A percentile compares a stretch with the other conserved stretches of the same genome.
Evolutionary conservation across 2,329 filamentous ascomycete species (phyloP).

Genomic region (Rhytidhysteron rufulum): DNA sequence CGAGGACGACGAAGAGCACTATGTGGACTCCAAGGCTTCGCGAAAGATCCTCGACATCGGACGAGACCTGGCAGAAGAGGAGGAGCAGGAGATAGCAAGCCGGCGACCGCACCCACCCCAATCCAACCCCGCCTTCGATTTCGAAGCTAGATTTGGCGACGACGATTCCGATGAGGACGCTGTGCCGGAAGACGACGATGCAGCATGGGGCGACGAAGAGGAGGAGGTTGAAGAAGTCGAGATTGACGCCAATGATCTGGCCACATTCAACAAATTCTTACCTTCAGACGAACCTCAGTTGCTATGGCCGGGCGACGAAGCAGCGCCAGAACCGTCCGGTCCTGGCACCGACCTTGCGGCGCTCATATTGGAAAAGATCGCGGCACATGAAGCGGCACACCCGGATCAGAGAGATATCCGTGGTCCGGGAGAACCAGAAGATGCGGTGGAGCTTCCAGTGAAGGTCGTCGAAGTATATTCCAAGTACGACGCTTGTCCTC

Average conservation of each 20-base stretch:
- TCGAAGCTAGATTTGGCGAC: conserved; percentile 69
- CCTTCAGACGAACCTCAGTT: conserved; percentile 71
- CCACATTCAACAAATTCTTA: conserved; percentile 87
- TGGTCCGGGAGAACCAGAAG: conserved; percentile 62
- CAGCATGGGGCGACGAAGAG: conserved; percentile 74
- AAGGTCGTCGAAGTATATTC: conserved; percentile 94
- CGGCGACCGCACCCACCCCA: conserved; percentile 34
- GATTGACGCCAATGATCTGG: conserved; percentile 82
- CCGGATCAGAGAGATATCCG: conserved; percentile 43
- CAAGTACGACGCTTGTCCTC: conserved; percentile 54
- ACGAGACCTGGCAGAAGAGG: conserved; percentile 82
- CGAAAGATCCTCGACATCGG: conserved; percentile 89
- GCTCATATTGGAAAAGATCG: conserved; percentile 91
- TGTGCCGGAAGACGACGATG: conserved; percentile 46
- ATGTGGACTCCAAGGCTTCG: conserved; percentile 83
- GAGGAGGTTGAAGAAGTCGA: conserved; percentile 66
- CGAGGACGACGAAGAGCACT: conserved; percentile 63
- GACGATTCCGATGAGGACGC: conserved; percentile 46
- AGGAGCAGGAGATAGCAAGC: conserved; percentile 51
- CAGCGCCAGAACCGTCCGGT: conserved; percentile 31
- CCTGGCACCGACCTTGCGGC: conserved; percentile 77
- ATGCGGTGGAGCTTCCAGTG: conserved; percentile 79
- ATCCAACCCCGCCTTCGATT: conserved; percentile 67
- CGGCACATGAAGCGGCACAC: conserved; percentile 75
- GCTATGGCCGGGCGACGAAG: conserved; percentile 58